Conservation (phyloP, 1,139 yeast species). For the Yamadazyma songkhlaensis region DNA sequence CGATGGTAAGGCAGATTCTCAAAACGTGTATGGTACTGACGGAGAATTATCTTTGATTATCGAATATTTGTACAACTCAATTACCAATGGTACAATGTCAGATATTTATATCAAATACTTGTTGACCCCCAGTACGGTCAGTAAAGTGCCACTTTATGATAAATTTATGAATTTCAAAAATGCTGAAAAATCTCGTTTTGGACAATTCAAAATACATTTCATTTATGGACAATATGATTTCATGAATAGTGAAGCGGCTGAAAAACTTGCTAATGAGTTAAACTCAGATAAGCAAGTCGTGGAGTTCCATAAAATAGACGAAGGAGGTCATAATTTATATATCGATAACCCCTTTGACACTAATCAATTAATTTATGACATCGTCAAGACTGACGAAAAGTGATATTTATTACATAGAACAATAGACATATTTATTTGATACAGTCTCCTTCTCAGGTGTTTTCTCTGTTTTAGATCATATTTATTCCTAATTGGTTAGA, state of each 20-base stretch:
- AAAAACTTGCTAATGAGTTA: constrained; percentile 36
- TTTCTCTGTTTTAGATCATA: too few relatives aligned
- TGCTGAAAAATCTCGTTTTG: constrained; percentile 7
- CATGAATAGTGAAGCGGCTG: constrained; percentile 80
- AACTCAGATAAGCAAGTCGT: constrained; percentile 8
- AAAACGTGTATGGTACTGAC: constrained; percentile 42
- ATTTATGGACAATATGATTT: constrained; percentile 83
- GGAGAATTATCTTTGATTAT: constrained; percentile 46
- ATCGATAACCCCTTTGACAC: constrained; percentile 55
- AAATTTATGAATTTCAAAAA: constrained; percentile 37
- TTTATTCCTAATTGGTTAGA: too few relatives aligned
- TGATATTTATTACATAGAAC: neutral
- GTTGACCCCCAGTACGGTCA: constrained; percentile 74
- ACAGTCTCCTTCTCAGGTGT: too few relatives aligned
- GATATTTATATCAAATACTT: constrained; percentile 64
- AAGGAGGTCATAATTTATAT: constrained; percentile 48
- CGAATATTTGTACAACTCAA: constrained; percentile 58
- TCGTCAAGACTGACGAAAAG: constrained; percentile 13
- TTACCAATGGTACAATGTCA: constrained; percentile 59
- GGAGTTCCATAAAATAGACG: constrained; percentile 26
- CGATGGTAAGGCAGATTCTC: constrained; percentile 19
- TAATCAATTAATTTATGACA: constrained; percentile 31
- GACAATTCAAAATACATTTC: constrained; percentile 50
- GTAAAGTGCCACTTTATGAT: constrained; percentile 72
- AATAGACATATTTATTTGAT: too few relatives aligned